Evolutionary conservation across 805 yeast genomes (phyloP), one percentile per base, ranked within the genome.

Genomic region (Blastobotrys attinorum): DNA sequence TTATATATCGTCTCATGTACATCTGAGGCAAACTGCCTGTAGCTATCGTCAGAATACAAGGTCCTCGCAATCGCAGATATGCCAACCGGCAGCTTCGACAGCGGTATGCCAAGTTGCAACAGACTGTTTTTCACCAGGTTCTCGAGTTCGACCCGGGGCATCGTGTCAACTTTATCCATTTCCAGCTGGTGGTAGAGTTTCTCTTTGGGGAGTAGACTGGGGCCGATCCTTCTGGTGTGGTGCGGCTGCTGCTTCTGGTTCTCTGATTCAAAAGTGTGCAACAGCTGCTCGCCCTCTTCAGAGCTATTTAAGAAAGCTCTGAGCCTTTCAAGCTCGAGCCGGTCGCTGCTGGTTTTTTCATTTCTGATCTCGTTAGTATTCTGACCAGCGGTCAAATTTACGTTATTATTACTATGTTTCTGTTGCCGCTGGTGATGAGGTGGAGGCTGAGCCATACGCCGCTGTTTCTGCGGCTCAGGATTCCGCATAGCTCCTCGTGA

Each of bases 51-150:
- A 15, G 36, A 22, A 4, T 15, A 11, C 18, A 50, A 21, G 13
- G 41, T 22, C 16, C 39, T 25, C 4, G 43, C 49, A 10, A 51
- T 44, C 3, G 39, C 17, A 10, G 48, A 22, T 13, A 49, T 16
- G 16, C 22, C 21, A n/a, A 37, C 39, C n/a, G 49, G 40, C 15
- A 49, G 8, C 25, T 35, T 27, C 13, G 42, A 20, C 13, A 35
- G 29, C 10, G 51, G 51, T 13, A 39, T 22, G 15, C 43, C 48
- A 16, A 51, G 40, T 21, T 40, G 40, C 32, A 49, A 27, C 1
- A 47, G 39, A 18, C 49, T 22, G 29, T 45, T 49, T 42, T 49
- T 49, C 22, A 50, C 39, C 22, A 46, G 42, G 39, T 51, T 49
- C 4, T 42, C 46, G 11, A 44, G 37, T 8, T 47, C 46, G 22